Evolutionary conservation across 768 basidiomycete genomes (phyloP).

Genomic region (Panaeolus papilionaceus): DNA sequence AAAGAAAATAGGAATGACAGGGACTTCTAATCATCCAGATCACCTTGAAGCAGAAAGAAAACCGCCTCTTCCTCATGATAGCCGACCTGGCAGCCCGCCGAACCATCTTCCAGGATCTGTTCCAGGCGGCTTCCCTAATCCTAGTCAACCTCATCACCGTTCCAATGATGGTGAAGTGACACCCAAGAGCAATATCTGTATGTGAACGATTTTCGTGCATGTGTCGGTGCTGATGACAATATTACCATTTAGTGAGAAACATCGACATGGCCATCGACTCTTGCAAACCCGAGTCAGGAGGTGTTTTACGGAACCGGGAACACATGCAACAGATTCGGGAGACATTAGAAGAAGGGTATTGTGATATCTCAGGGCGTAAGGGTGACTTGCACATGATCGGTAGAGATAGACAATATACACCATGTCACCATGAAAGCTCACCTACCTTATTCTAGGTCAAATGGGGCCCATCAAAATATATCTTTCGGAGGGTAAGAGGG

Average conservation of each 20-base stretch:
- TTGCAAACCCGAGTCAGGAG: slow-evolving; percentile 70
- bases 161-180: slow-evolving; percentile 21
- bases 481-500: slow-evolving; percentile 59
- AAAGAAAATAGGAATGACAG: slow-evolving; percentile 8
- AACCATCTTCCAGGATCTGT: not conserved
- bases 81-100: not conserved
- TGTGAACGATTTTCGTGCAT: slow-evolving; percentile 18
- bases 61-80: not conserved
- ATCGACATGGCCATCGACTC: slow-evolving; percentile 76
- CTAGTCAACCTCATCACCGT: not conserved
- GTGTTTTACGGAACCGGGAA: slow-evolving; percentile 66
- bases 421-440: not conserved
- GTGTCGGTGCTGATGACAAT: slow-evolving; percentile 11
- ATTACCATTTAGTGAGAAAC: slow-evolving; percentile 52
- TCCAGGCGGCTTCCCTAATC: not conserved
- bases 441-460: slow-evolving; percentile 46
- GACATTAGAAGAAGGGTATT: slow-evolving; percentile 81
- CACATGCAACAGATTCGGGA: slow-evolving; percentile 78
- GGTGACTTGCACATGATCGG: slow-evolving; percentile 70
- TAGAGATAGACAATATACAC: slow-evolving; percentile 32
- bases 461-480: slow-evolving; percentile 70
- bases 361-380: slow-evolving; percentile 72
- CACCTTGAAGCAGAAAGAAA: not conserved
- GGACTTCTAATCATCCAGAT: not conserved
- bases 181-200: slow-evolving; percentile 48